Evolutionary conservation across 2,329 filamentous ascomycete genomes (phyloP), one percentile per base, ranked within the genome.

Genomic region (Aspergillus luchuensis): DNA sequence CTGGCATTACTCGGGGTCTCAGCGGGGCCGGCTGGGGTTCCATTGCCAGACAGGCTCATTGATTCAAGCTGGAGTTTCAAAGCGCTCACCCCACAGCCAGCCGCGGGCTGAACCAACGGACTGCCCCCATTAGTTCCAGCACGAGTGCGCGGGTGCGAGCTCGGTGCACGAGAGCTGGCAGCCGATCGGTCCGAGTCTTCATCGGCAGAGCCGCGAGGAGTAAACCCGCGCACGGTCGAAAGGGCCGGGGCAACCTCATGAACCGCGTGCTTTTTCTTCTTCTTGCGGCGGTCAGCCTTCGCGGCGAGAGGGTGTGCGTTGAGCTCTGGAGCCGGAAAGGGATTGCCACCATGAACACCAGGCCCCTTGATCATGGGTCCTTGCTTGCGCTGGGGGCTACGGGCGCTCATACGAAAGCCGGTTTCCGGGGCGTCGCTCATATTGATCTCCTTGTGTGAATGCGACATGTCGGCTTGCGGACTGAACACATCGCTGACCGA

Each of bases 31-130:
- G 84, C 83, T 69, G 85, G 79, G 36, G 85, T 87, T 66, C 80
- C 85, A 52, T 82, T 82, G 49, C 84, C 84, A 3, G 86, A 83
- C 13, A 96, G 81, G 70, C 85, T 91, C 57, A 97, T 80, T 2
- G 88, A 87, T 63, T 97, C 92, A 60, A 97, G 83, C 71, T 95
- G 89, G 74, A 89, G 82, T 73, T 92, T 92, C 70, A 97, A 80
- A 69, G 89, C 90, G 71, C 91, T 91, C 69, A 97, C 92, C 51
- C 92, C 92, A 61, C 89, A 89, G 47, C 75, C 75, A 1, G 80
- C 74, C 23, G 81, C 82, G 0, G 85, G 81, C 61, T 83, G 78
- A 38, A 83, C 73, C 23, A 78, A 76, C n/a, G 81, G 80, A 62
- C 81, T 84, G 64, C 76, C 80, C 7, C 67, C 66, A 55, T 69